Conservation (phyloP, 2,329 filamentous ascomycete genomes). For the Capronia coronata region DNA sequence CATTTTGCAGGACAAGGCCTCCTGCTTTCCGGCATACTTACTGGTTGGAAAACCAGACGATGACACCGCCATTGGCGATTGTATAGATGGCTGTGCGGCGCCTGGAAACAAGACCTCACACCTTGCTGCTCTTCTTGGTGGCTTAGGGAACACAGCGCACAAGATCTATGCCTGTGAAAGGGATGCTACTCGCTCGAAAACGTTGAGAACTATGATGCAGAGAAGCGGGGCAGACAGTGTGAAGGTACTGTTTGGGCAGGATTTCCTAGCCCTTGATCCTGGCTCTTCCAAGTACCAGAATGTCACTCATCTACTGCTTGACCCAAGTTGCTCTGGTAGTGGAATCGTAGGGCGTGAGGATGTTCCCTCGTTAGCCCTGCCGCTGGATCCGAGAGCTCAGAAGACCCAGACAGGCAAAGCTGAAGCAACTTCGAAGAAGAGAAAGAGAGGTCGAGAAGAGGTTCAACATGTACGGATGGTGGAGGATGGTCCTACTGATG, state of each 20-base stretch:
- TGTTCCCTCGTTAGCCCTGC: conserved; percentile 61
- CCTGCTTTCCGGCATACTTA: conserved; percentile 89
- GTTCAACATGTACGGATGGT: conserved; percentile 15
- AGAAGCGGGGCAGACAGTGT: conserved; percentile 66
- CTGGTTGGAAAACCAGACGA: conserved; percentile 57
- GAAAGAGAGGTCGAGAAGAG: conserved; percentile 35
- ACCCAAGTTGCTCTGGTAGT: conserved; percentile 92
- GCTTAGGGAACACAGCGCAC: conserved; percentile 5
- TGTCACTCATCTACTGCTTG: conserved; percentile 78
- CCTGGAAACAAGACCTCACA: conserved; percentile 98
- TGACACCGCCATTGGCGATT: conserved; percentile 49
- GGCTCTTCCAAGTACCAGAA: conserved; percentile 52
- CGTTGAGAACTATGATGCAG: conserved; percentile 75
- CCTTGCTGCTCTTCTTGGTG: conserved; percentile 64
- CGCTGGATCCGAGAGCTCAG: conserved; percentile 29
- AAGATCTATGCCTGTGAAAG: conserved; percentile 73
- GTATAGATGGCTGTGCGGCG: conserved; percentile 89
- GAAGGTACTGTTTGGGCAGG: conserved; percentile 63
- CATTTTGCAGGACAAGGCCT: conserved; percentile 93
- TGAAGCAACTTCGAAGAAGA: conserved; percentile 35
- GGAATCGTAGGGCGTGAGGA: conserved; percentile 88
- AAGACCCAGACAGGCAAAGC: conserved; percentile 33
- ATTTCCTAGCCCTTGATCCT: conserved; percentile 75
- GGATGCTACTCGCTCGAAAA: conserved; percentile 63
- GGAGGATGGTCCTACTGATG: conserved; percentile 29